Evolutionary conservation across 2,329 filamentous ascomycete genomes (phyloP).

Genomic region (Aureobasidium sp.): DNA sequence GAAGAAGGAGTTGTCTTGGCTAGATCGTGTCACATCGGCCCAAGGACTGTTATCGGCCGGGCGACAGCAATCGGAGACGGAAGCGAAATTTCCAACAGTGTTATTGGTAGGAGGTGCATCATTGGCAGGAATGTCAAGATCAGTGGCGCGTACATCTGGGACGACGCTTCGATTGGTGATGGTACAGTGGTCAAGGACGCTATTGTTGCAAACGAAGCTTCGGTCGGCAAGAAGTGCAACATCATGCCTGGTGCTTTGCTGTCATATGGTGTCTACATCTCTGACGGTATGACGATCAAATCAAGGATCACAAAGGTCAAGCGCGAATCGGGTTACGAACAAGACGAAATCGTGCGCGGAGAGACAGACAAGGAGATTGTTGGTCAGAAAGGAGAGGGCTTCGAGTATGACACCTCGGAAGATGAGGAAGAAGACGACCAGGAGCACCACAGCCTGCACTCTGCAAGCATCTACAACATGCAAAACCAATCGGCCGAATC

Average conservation of each 20-base stretch:
- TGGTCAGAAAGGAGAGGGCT: conserved; percentile 50
- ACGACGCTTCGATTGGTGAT: conserved; percentile 69
- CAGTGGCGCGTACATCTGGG: conserved; percentile 79
- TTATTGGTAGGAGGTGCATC: conserved; percentile 75
- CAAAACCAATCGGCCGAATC: conserved; percentile 44
- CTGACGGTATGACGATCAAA: conserved; percentile 46
- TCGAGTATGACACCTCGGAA: conserved; percentile 49
- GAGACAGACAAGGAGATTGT: conserved; percentile 45
- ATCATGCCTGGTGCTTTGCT: conserved; percentile 67
- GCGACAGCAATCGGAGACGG: conserved; percentile 67
- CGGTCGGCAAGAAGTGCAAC: conserved; percentile 60
- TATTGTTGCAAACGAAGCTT: conserved; percentile 65
- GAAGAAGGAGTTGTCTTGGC: conserved; percentile 70
- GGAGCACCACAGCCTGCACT: conserved; percentile 33
- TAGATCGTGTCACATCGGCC: conserved; percentile 59
- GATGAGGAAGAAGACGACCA: conserved; percentile 53
- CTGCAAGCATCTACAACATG: conserved; percentile 39
- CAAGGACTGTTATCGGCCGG: conserved; percentile 65
- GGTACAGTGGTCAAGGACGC: conserved; percentile 60
- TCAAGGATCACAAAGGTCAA: conserved; percentile 39
- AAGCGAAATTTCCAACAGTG: conserved; percentile 61
- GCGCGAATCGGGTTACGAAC: conserved; percentile 35
- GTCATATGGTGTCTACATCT: conserved; percentile 67
- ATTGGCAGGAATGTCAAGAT: conserved; percentile 80
- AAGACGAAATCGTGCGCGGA: conserved; percentile 25